Conservation (phyloP, 768 basidiomycete species). For the Phylloporus sp. region DNA sequence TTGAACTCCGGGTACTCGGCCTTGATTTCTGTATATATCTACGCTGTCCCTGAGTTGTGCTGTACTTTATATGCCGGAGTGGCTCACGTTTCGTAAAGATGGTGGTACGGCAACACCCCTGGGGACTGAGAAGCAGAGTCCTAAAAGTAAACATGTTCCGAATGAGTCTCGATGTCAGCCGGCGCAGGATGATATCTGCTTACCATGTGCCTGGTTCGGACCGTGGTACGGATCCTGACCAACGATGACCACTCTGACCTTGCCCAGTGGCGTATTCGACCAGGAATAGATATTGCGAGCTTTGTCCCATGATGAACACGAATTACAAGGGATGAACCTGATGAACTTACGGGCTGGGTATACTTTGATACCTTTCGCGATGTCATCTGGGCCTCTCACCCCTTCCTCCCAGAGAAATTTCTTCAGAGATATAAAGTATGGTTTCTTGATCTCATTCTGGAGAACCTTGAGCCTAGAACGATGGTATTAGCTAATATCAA, state of each 20-base stretch:
- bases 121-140: constrained; percentile 88
- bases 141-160: constrained; percentile 34
- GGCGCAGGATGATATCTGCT: constrained; percentile 16
- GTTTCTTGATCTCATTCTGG: constrained; percentile 69
- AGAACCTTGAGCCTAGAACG: constrained; percentile 64
- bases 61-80: neutral
- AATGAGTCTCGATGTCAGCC: constrained; percentile 9
- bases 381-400: constrained; percentile 49
- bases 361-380: constrained; percentile 47
- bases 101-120: constrained; percentile 72
- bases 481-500: constrained; percentile 6
- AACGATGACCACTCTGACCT: constrained; percentile 84
- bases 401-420: constrained; percentile 65
- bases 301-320: constrained; percentile 27
- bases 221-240: constrained; percentile 89
- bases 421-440: constrained; percentile 74
- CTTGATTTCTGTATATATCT: constrained; percentile 89
- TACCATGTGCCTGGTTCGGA: constrained; percentile 80
- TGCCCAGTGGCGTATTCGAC: constrained; percentile 83
- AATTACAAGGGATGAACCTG: constrained; percentile 26
- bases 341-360: constrained; percentile 66
- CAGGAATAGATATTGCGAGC: constrained; percentile 88
- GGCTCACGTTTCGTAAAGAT: constrained; percentile 73
- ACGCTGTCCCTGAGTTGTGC: constrained; percentile 14
- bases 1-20: constrained; percentile 77